Evolutionary conservation across 495 filamentous ascomycete species (phyloP), one percentile per base, ranked within the genome.

Genomic region (Immersiella caudata): DNA sequence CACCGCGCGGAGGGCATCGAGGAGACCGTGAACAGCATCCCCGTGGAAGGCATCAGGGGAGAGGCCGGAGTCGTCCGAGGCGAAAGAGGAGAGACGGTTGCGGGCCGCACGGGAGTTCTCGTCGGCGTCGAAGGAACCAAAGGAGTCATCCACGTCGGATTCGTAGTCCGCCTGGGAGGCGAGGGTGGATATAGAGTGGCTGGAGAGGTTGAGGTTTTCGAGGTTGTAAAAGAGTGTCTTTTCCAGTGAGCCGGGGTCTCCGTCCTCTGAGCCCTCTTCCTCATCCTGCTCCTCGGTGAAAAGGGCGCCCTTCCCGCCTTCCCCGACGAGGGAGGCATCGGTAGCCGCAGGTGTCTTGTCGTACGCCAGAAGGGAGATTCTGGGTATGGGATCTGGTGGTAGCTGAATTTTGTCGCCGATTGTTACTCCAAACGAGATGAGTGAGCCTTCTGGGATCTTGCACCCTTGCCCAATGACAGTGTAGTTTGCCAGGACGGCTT

Each of bases 1-100:
- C 21, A 73, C 74, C 2, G 75, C 79, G 50, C 81, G 80, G 46
- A 99, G 82, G 51, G 93, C 89, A 71, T 96, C 93, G 55, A 94
- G 85, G 27, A 98, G 85, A 68, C 92, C 95, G 71, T 86, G 82
- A 1, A 92, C 88, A 12, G 96, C 95, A 65, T 98, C 95, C 52
- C 90, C 83, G 71, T 97, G 92, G 85, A 97, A 98, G 18, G 88
- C 87, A 4, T 88, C 91, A 35, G 76, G 74, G 21, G 71, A 66
- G 26, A 73, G 68, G 12, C 71, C 75, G 9, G 80, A 81, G 70
- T 84, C 84, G 64, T 84, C 80, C 0, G 83, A 84, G 35, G 84
- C 78, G 66, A 85, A 85, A 7, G 81, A 84, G 1, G 80, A 83
- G 21, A 83, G 80, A 18, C 83, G 82, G 5, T 81, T 80, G 29